Evolutionary conservation across 2,329 filamentous ascomycete species (phyloP), one percentile per base, ranked within the genome.

Genomic region (Knufia fluminis): DNA sequence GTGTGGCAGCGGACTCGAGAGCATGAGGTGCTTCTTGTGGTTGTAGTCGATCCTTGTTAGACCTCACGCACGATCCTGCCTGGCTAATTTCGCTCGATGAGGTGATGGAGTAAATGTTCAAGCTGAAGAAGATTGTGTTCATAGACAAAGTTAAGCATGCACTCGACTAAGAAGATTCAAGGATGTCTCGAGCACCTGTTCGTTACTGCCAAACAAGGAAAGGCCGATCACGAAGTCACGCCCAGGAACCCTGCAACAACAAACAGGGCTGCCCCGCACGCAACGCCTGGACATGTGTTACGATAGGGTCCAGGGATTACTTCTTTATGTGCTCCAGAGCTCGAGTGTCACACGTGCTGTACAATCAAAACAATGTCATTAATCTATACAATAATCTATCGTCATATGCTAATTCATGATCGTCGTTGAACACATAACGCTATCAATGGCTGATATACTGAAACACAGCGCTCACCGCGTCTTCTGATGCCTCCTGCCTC

Each of bases 381-480:
- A 16, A 17, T 36, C 33, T 7, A 36, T 36, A 36, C 33, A 36
- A 16, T 17, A 6, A 31, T 31, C 28, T 36, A 36, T 17, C n/a
- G 33, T 17, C 14, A 36, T 36, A 36, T 17, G 26, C 33, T 36
- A 16, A 36, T 17, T 36, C 33, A 17, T 16, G n/a, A 36, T 6
- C 10, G 7, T 36, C 33, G 16, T 16, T 16, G 6, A 7, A 16
- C 10, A 6, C n/a, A 7, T 36, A 16, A 36, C n/a, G 6, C 9
- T 7, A 49, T 68, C 54, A 86, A 70, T 97, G 92, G 58, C 90
- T 96, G 62, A 98, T 97, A 68, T 97, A 98, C 74, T 98, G 92
- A 65, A 98, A 98, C 28, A 97, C 89, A 9, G 91, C 88, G 56
- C 88, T 96, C 7, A 98, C 89, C 61, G 87, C 86, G 20, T 75